Conservation (phyloP, 441 rosid genomes). For the Erodium moschatum region DNA sequence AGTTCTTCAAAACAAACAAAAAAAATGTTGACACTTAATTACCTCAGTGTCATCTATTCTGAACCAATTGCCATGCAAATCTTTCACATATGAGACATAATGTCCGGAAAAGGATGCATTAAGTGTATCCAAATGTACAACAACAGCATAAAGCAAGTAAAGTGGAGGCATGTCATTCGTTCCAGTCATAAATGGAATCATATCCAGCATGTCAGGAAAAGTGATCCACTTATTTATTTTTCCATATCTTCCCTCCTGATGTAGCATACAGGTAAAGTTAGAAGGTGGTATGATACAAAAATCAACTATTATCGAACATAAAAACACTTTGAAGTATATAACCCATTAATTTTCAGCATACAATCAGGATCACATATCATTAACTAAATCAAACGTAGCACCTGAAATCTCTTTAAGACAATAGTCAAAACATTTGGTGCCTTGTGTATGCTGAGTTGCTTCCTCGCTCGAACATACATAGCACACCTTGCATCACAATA, state of each 20-base stretch:
- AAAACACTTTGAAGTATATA: neutral
- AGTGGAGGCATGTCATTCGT: constrained; percentile 62
- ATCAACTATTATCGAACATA: neutral
- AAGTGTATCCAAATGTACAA: constrained; percentile 78
- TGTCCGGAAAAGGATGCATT: constrained; percentile 84
- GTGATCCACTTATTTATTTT: constrained; percentile 66
- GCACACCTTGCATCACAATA: constrained; percentile 42
- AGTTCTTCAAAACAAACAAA: neutral
- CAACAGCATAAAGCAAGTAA: constrained; percentile 66
- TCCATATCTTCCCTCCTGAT: constrained; percentile 74
- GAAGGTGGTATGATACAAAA: neutral
- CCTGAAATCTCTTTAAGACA: constrained; percentile 87
- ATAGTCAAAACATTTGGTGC: constrained; percentile 84
- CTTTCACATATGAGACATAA: constrained; percentile 68
- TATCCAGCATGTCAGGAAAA: constrained; percentile 78
- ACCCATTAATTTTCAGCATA: neutral
- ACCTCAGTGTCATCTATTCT: constrained; percentile 82
- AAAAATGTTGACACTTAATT: neutral
- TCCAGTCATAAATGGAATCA: constrained; percentile 76
- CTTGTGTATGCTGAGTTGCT: constrained; percentile 72
- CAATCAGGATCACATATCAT: neutral
- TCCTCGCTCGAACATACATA: constrained; percentile 65
- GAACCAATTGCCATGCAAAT: constrained; percentile 66
- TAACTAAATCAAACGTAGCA: constrained; percentile 22
- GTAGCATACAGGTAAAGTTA: neutral